Conservation (phyloP, 2,329 filamentous ascomycete species). For the Alternaria alternata region DNA sequence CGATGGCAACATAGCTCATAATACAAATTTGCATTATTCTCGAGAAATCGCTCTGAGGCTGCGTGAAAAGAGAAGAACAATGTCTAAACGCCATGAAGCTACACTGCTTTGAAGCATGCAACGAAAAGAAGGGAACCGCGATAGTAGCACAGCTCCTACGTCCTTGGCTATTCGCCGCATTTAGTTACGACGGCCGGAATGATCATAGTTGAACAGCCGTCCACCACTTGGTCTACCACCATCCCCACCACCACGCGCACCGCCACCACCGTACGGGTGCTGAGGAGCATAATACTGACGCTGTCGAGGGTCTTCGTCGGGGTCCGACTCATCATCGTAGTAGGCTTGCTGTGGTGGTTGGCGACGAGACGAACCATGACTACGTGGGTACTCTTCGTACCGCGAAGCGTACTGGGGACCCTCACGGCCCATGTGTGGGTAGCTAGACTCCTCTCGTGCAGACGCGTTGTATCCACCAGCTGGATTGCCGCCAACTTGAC, state of each 20-base stretch:
- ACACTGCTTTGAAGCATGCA: background rate
- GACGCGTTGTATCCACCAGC: background rate
- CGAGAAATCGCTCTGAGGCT: background rate
- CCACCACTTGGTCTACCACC: background rate
- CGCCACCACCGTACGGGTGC: background rate
- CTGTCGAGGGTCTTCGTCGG: background rate
- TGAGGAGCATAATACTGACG: background rate
- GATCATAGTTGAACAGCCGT: background rate
- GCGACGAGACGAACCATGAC: background rate
- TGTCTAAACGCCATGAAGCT: background rate
- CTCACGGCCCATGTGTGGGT: background rate
- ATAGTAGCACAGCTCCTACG: background rate
- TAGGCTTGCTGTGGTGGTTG: background rate
- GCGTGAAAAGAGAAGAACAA: background rate
- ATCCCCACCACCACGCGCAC: background rate
- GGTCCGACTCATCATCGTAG: background rate
- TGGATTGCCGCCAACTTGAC: background rate
- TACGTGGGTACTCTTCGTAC: background rate
- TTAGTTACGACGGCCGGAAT: background rate
- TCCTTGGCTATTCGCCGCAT: background rate
- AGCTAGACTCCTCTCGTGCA: background rate
- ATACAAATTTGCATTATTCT: background rate
- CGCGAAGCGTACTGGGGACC: background rate
- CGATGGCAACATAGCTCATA: background rate
- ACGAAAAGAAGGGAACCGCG: background rate